A percentile compares a stretch with the other conserved stretches of the same genome.
phyloP scores from a whole-genome alignment of 345 rosid species.

The Angophora floribunda region DNA sequence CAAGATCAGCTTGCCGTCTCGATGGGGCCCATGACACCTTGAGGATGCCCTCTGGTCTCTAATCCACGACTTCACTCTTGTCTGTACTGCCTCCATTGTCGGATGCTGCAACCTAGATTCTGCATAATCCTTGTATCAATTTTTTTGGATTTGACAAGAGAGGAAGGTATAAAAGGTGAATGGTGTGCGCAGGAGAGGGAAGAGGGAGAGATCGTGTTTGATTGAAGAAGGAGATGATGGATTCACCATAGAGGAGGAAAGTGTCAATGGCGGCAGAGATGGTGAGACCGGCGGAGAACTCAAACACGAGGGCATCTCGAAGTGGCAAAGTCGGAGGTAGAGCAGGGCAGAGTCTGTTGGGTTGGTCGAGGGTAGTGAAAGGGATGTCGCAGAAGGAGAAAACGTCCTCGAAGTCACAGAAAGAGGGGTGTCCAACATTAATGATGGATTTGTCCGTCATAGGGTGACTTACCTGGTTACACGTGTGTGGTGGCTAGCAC shows the following conservation, averaged over 20 bases:
- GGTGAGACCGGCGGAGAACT: background rate
- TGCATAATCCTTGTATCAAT: background rate
- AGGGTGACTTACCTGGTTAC: too few relatives aligned
- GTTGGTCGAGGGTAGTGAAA: background rate
- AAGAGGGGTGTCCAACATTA: background rate
- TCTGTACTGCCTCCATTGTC: too few relatives aligned
- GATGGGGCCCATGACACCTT: background rate
- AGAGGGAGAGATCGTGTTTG: background rate
- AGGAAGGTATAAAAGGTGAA: background rate
- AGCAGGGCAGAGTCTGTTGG: rapidly evolving
- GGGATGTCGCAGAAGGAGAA: background rate
- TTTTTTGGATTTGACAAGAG: background rate
- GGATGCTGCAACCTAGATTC: background rate
- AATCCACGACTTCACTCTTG: too few relatives aligned
- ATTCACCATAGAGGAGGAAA: background rate
- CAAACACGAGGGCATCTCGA: background rate
- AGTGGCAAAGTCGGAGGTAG: background rate
- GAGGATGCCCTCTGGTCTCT: background rate
- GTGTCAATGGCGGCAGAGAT: background rate
- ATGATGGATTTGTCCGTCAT: background rate
- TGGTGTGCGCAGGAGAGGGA: background rate
- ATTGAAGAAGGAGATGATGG: background rate
- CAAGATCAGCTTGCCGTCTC: background rate
- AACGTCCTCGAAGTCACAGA: background rate
- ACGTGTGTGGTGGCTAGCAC: too few relatives aligned